Evolutionary conservation across 306 rosid genomes (phyloP).

Genomic region (Macrotyloma uniflorum): DNA sequence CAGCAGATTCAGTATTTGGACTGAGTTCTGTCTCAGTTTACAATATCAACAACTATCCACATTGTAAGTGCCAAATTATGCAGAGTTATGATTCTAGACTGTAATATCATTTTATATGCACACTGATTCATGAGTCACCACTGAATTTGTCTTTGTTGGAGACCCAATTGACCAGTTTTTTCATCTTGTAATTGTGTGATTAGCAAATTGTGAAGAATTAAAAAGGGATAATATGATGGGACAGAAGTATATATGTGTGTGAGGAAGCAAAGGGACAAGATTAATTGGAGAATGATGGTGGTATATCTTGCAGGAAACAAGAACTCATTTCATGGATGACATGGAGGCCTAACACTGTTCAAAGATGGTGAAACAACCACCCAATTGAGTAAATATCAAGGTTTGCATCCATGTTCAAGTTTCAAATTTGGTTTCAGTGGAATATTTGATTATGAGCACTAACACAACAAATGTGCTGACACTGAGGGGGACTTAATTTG

Average conservation of each 20-base stretch:
- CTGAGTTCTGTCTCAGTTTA: background rate
- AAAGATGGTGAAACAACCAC: conserved; percentile 13
- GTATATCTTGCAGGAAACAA: background rate
- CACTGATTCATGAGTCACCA: background rate
- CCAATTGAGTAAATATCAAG: background rate
- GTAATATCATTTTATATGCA: no score
- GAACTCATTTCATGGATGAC: conserved; percentile 2
- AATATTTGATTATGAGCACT: conserved; percentile 64
- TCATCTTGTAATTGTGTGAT: background rate
- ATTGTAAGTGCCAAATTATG: conserved; percentile 4
- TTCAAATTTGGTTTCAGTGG: conserved; percentile 50
- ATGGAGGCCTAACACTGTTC: background rate
- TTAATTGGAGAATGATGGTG: background rate
- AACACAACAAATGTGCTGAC: conserved; percentile 6
- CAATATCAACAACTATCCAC: background rate
- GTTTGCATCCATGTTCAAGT: background rate
- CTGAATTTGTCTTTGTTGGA: background rate
- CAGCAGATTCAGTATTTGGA: background rate
- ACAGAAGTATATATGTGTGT: background rate
- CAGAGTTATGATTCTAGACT: background rate
- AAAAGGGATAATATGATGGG: conserved; percentile 1
- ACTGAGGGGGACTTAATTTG: conserved; percentile 37
- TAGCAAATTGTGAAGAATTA: background rate
- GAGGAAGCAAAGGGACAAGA: conserved; percentile 13
- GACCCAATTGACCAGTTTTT: no score